These are phyloP conservation scores for Blumeria graminis DNA, from an alignment of 2,329 filamentous ascomycete species.

Conservation along the genomic window DNA sequence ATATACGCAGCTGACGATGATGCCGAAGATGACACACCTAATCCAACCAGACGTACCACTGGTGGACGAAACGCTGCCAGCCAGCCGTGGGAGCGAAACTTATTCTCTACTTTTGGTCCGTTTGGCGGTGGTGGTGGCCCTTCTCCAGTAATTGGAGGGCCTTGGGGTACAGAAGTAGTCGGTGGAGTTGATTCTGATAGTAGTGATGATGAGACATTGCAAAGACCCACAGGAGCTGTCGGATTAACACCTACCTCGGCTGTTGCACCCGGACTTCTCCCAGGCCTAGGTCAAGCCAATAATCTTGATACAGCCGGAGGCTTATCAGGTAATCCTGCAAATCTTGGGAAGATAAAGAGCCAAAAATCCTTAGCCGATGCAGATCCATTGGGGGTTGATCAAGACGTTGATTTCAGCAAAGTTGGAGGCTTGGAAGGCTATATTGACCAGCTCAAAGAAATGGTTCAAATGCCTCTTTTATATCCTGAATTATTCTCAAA, in stretches of 20 bases:
- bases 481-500: constrained; percentile 85
- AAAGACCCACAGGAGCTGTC: constrained; percentile 34
- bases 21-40: constrained; percentile 39
- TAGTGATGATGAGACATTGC: constrained; percentile 73
- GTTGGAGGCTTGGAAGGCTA: constrained; percentile 83
- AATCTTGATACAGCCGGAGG: constrained; percentile 30
- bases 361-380: constrained; percentile 79
- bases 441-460: constrained; percentile 94
- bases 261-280: constrained; percentile 26
- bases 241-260: constrained; percentile 35
- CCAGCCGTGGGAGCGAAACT: constrained; percentile 43
- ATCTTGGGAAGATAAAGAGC: constrained; percentile 83
- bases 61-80: constrained; percentile 28
- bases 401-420: constrained; percentile 80
- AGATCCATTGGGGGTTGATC: constrained; percentile 78
- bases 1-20: constrained; percentile 51
- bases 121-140: constrained; percentile 68
- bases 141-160: constrained; percentile 26
- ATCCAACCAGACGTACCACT: constrained; percentile 37
- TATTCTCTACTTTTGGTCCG: constrained; percentile 78
- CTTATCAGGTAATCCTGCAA: constrained; percentile 41
- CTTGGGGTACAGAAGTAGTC: constrained; percentile 47
- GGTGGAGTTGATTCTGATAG: constrained; percentile 81
- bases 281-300: constrained; percentile 25
- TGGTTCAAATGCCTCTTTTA: constrained; percentile 82